These are phyloP conservation scores for Arthrobotrys entomopaga DNA, from an alignment of 2,329 filamentous ascomycete species.

Conservation along the genomic window DNA sequence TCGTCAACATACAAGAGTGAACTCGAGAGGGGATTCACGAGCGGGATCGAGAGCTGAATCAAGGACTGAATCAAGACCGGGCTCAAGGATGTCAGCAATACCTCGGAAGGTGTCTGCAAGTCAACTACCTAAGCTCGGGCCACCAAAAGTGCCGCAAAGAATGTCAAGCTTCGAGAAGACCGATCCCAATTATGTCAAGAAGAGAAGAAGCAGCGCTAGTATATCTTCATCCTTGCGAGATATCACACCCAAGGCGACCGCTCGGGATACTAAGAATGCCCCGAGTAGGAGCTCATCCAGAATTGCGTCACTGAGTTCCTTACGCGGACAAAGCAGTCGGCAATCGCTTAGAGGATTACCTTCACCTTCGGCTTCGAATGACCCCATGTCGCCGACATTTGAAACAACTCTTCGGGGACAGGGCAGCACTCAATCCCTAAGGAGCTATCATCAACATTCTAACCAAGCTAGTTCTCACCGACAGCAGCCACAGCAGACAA, in stretches of 20 bases:
- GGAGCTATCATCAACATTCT: slow-evolving; percentile 23
- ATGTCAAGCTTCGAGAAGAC: slow-evolving; percentile 48
- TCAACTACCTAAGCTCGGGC: slow-evolving; percentile 27
- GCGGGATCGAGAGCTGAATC: slow-evolving; percentile 18
- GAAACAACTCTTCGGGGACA: slow-evolving; percentile 24
- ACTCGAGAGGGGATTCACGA: background rate
- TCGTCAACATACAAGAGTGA: slow-evolving; percentile 6
- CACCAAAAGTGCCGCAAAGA: slow-evolving; percentile 25
- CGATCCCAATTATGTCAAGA: slow-evolving; percentile 25
- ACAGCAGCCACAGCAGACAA: slow-evolving; percentile 1
- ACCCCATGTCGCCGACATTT: slow-evolving; percentile 17
- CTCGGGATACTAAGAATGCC: slow-evolving; percentile 38
- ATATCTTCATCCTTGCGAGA: slow-evolving; percentile 25
- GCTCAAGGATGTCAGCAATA: slow-evolving; percentile 24
- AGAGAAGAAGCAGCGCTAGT: slow-evolving; percentile 42
- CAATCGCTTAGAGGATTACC: slow-evolving; percentile 35
- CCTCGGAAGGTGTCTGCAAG: slow-evolving; percentile 40
- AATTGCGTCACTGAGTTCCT: slow-evolving; percentile 24
- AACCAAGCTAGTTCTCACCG: slow-evolving; percentile 15
- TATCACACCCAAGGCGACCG: slow-evolving; percentile 29
- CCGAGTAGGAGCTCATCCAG: slow-evolving; percentile 47
- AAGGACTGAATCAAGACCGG: background rate
- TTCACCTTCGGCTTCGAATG: slow-evolving; percentile 15
- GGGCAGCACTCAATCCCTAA: slow-evolving; percentile 27
- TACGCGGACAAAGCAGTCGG: slow-evolving; percentile 33